phyloP scores from a whole-genome alignment of 2,329 filamentous ascomycete species.

The Cladophialophora psammophila region DNA sequence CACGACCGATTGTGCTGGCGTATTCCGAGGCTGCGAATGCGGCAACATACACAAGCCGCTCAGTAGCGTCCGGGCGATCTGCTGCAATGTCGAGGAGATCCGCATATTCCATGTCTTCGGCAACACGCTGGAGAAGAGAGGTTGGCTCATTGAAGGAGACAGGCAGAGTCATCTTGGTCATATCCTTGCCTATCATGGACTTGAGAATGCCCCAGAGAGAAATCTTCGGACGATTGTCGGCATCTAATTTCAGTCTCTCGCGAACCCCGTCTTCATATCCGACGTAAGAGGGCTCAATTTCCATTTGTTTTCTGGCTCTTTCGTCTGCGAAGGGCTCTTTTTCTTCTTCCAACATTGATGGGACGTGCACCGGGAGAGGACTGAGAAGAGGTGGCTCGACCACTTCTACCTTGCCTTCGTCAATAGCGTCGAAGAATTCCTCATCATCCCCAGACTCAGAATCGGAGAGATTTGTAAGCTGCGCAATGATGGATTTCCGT shows the following conservation, averaged over 20 bases:
- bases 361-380: constrained; percentile 43
- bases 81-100: constrained; percentile 89
- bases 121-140: constrained; percentile 89
- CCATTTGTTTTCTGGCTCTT: constrained; percentile 59
- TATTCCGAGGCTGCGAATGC: constrained; percentile 97
- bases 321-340: constrained; percentile 54
- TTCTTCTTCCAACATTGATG: constrained; percentile 47
- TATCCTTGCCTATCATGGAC: constrained; percentile 99
- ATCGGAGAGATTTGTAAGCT: constrained; percentile 75
- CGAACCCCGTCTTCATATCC: constrained; percentile 92
- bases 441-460: constrained; percentile 82
- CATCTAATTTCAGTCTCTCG: constrained; percentile 82
- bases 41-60: constrained; percentile 91
- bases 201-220: constrained; percentile 97
- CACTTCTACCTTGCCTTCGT: constrained; percentile 88
- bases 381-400: constrained; percentile 59
- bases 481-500: constrained; percentile 71
- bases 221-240: constrained; percentile 90
- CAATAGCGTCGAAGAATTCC: constrained; percentile 97
- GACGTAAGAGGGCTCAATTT: constrained; percentile 79
- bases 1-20: constrained; percentile 92
- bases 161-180: constrained; percentile 99
- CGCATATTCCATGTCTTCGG: constrained; percentile 97
- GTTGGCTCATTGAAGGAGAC: constrained; percentile 99
- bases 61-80: constrained; percentile 83